Evolutionary conservation across 2,329 filamentous ascomycete genomes (phyloP).

Genomic region (Colletotrichum camelliae): DNA sequence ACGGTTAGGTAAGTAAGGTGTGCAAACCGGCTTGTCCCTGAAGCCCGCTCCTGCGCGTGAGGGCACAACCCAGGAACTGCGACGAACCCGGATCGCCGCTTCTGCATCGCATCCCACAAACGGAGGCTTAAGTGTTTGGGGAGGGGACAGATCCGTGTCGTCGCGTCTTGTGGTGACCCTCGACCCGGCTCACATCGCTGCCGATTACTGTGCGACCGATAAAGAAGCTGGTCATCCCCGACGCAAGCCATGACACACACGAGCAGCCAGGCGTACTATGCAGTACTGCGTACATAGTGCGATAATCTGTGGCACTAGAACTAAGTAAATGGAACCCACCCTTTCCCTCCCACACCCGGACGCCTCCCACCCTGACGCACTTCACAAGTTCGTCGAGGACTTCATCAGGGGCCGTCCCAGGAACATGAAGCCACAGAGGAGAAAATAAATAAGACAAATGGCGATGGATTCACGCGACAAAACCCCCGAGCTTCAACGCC

Average conservation of each 20-base stretch:
- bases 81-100: slow-evolving; percentile 5
- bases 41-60: background rate
- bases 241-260: background rate
- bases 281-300: background rate
- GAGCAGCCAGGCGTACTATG: background rate
- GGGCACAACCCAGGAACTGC: background rate
- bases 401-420: background rate
- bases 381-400: background rate
- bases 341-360: background rate
- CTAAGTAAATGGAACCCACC: background rate
- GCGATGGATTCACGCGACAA: background rate
- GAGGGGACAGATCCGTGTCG: background rate
- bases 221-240: background rate
- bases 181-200: background rate
- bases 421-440: background rate
- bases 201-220: background rate
- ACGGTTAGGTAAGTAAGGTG: background rate
- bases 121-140: slow-evolving; percentile 4
- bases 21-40: background rate
- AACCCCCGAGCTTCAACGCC: background rate
- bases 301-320: background rate
- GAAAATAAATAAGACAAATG: background rate
- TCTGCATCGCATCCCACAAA: slow-evolving; percentile 8
- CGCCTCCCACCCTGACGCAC: background rate
- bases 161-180: background rate